Evolutionary conservation across 2,329 filamentous ascomycete species (phyloP).

Genomic region (Fusarium hainanense): DNA sequence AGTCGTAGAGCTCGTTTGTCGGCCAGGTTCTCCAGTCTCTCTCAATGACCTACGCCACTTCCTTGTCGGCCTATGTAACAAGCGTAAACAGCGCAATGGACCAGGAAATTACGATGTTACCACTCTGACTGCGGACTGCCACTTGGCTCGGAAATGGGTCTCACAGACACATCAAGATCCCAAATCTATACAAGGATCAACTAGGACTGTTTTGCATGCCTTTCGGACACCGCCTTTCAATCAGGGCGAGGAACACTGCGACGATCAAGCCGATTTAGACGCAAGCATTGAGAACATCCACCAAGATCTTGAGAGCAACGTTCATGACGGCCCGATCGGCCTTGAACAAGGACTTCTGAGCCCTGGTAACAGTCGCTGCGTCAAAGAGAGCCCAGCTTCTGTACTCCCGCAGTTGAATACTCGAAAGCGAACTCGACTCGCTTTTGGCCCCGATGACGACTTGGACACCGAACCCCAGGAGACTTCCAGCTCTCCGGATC

Average conservation of each 20-base stretch:
- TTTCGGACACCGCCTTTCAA: not conserved
- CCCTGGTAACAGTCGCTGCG: not conserved
- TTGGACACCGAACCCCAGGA: not conserved
- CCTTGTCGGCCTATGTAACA: not conserved
- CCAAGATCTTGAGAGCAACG: not conserved
- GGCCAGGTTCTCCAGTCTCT: not conserved
- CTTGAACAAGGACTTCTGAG: not conserved
- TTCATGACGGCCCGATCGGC: not conserved
- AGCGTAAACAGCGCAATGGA: not conserved
- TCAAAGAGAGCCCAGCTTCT: not conserved
- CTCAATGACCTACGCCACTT: conserved; percentile 4
- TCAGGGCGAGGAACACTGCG: no score
- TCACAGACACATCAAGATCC: not conserved
- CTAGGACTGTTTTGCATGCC: no score
- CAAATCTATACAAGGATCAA: not conserved
- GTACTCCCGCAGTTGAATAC: not conserved
- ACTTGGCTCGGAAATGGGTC: not conserved
- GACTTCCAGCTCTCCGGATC: not conserved
- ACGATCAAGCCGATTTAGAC: not conserved
- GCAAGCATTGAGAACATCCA: not conserved
- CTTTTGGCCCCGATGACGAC: not conserved
- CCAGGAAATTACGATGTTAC: not conserved
- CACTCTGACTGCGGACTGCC: not conserved
- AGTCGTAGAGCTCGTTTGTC: not conserved
- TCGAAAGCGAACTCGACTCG: not conserved